Conservation (phyloP, 2,329 filamentous ascomycete species). For the Davidsoniella virescens region DNA sequence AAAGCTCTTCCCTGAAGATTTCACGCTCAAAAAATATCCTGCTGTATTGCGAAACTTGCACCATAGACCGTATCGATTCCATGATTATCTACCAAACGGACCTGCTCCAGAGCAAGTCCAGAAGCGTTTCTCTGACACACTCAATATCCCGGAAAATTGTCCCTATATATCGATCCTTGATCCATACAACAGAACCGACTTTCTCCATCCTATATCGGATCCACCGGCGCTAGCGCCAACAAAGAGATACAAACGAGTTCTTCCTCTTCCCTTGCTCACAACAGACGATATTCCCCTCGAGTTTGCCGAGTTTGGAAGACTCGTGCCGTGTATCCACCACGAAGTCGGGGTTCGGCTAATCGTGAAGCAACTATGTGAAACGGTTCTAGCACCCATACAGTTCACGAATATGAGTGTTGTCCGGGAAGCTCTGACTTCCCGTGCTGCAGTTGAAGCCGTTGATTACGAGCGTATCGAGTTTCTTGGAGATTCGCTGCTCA, state of each 20-base stretch:
- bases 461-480: conserved; percentile 82
- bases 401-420: conserved; percentile 41
- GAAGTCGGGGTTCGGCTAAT: conserved; percentile 50
- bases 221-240: conserved; percentile 17
- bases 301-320: conserved; percentile 35
- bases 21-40: conserved; percentile 17
- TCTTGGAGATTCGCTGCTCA: conserved; percentile 70
- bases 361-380: conserved; percentile 37
- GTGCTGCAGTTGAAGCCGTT: conserved; percentile 37
- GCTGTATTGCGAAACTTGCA: conserved; percentile 19
- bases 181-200: conserved; percentile 41
- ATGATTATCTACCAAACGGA: conserved; percentile 27
- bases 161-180: conserved; percentile 32
- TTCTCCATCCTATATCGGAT: conserved; percentile 30
- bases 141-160: conserved; percentile 25
- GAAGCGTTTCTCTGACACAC: conserved; percentile 21
- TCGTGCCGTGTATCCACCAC: conserved; percentile 59
- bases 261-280: conserved; percentile 32
- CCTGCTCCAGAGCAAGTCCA: conserved; percentile 25
- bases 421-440: conserved; percentile 53
- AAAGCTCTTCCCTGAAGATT: neutral
- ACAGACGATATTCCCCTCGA: conserved; percentile 31
- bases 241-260: conserved; percentile 28
- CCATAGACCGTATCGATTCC: conserved; percentile 26
- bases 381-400: conserved; percentile 23